Conservation (phyloP, 2,329 filamentous ascomycete species). For the Cladosporium colombiae region DNA sequence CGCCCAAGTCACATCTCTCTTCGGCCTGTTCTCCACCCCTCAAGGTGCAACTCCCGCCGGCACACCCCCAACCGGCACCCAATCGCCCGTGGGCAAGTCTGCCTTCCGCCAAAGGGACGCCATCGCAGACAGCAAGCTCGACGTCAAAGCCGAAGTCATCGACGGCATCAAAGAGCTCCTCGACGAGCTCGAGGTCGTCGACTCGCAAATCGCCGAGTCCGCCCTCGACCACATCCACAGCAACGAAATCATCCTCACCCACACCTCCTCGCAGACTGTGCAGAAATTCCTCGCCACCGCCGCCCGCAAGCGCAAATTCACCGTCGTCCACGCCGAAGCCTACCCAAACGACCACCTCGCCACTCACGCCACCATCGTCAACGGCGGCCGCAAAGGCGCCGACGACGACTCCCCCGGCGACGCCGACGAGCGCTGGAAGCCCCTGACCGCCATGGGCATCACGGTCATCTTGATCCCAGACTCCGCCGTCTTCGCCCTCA, state of each 20-base stretch:
- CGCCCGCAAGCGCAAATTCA: constrained; percentile 87
- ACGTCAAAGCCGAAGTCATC: constrained; percentile 86
- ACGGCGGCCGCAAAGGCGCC: constrained; percentile 50
- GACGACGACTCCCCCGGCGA: constrained; percentile 43
- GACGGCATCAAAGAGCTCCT: constrained; percentile 94
- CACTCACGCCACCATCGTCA: constrained; percentile 62
- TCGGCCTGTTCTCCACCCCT: constrained; percentile 78
- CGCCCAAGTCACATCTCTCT: constrained; percentile 69
- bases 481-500: constrained; percentile 84
- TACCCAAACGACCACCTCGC: constrained; percentile 68
- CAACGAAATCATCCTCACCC: constrained; percentile 87
- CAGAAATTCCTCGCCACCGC: constrained; percentile 88
- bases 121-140: constrained; percentile 48
- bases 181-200: constrained; percentile 89
- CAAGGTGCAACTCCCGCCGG: constrained; percentile 46
- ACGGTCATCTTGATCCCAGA: constrained; percentile 83
- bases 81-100: constrained; percentile 28
- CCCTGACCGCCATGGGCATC: constrained; percentile 74
- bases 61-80: constrained; percentile 52
- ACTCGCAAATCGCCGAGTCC: constrained; percentile 87
- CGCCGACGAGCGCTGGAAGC: constrained; percentile 65
- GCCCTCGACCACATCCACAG: constrained; percentile 91
- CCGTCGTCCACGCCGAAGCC: constrained; percentile 77
- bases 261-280: constrained; percentile 82
- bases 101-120: constrained; percentile 40